Evolutionary conservation across 106 monocot genomes (phyloP).

Genomic region (Triglochin maritima): DNA sequence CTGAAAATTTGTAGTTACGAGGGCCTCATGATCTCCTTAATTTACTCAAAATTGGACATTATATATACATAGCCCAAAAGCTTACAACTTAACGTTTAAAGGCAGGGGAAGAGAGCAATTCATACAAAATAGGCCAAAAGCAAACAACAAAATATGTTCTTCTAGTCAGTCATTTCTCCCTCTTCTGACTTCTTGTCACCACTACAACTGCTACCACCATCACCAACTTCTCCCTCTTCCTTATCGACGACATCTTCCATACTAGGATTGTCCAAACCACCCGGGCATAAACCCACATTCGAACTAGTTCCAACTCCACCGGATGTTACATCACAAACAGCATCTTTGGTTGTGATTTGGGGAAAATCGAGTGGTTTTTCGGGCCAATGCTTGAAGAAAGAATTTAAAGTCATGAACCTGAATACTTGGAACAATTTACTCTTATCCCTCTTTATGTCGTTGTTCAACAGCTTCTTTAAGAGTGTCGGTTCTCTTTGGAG

Average conservation of each 20-base stretch:
- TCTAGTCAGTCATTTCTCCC: conserved; percentile 18
- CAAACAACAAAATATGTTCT: not conserved
- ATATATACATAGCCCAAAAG: too few species aligned
- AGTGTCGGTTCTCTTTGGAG: conserved; percentile 51
- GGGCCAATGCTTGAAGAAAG: conserved; percentile 56
- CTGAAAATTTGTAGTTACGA: too few species aligned
- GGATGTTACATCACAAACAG: not conserved
- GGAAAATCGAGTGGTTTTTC: conserved; percentile 50
- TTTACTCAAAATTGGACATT: too few species aligned
- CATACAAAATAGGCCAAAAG: not conserved
- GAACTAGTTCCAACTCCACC: not conserved
- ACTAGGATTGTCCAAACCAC: not conserved
- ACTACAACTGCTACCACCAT: not conserved
- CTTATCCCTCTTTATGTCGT: conserved; percentile 66
- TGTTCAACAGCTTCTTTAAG: conserved; percentile 63
- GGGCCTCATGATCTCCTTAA: too few species aligned
- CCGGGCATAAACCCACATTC: not conserved
- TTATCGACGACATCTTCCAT: not conserved
- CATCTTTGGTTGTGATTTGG: conserved; percentile 24
- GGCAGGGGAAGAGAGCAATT: too few species aligned
- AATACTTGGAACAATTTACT: conserved; percentile 62
- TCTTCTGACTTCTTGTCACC: conserved; percentile 18
- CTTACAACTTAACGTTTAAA: too few species aligned
- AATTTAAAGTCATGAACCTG: conserved; percentile 67
- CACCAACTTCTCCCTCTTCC: not conserved